Conservation (phyloP, 192 early-diverging fungal species). For the Coemansia sp. region DNA sequence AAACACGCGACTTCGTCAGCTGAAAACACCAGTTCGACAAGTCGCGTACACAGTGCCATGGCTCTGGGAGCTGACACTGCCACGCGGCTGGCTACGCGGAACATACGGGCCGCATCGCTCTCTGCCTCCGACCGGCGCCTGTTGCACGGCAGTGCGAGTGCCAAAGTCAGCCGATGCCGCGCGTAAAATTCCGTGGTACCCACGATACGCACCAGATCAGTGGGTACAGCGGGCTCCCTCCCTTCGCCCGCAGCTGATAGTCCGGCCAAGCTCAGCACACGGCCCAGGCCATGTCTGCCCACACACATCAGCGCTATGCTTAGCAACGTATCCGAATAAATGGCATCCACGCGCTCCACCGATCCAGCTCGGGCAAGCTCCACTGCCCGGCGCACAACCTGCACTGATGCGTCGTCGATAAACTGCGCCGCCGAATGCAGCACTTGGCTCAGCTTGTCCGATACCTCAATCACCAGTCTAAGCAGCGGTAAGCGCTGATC, state of each 20-base stretch:
- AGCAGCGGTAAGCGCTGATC: conserved; percentile 11
- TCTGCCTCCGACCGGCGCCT: neutral
- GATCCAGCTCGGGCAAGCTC: neutral
- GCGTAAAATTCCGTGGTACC: conserved; percentile 2
- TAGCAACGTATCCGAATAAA: conserved; percentile 7
- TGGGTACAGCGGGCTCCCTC: neutral
- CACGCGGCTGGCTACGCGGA: conserved; percentile 35
- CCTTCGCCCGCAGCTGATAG: conserved; percentile 2
- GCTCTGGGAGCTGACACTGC: conserved; percentile 13
- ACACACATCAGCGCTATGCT: conserved; percentile 12
- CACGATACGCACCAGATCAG: conserved; percentile 7
- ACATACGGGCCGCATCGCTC: conserved; percentile 37
- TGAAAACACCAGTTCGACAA: conserved; percentile 10
- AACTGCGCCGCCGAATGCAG: conserved; percentile 24
- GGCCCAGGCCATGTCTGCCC: conserved; percentile 12
- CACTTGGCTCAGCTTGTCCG: conserved; percentile 17
- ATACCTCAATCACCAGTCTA: conserved; percentile 8
- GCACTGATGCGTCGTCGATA: conserved; percentile 10
- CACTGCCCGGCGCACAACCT: conserved; percentile 4
- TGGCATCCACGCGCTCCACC: neutral
- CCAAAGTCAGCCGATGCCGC: neutral
- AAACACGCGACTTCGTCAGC: neutral
- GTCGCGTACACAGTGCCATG: conserved; percentile 6
- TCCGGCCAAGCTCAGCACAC: conserved; percentile 13
- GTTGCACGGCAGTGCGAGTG: no score